Percentiles rank a stretch among this genome's conserved stretches.
These are phyloP conservation scores for Aleurites moluccanus DNA, from an alignment of 441 rosid genomes.

Conservation along the genomic window DNA sequence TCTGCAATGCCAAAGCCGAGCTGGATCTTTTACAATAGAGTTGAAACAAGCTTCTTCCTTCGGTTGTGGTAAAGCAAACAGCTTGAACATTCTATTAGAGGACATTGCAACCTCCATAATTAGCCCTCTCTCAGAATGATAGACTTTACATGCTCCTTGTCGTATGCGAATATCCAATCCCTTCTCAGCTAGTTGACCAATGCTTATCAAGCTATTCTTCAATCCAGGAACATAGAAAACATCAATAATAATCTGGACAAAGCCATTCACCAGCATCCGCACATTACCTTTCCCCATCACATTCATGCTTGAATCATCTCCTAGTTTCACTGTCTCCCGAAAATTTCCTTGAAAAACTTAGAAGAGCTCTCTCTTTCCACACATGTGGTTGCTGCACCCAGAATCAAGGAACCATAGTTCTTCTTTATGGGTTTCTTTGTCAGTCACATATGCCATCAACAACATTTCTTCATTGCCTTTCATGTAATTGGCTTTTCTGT, in stretches of 20 bases:
- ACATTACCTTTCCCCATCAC: conserved; percentile 1
- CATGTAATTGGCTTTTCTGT: neutral
- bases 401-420: conserved; percentile 16
- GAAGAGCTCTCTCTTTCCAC: neutral
- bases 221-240: neutral
- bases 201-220: neutral
- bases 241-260: neutral
- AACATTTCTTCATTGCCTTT: conserved; percentile 1
- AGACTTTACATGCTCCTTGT: neutral
- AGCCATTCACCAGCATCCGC: neutral
- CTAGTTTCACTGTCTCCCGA: neutral
- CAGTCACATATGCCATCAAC: conserved; percentile 1
- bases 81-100: neutral
- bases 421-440: neutral
- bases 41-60: neutral
- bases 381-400: neutral
- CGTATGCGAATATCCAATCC: neutral
- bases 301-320: neutral
- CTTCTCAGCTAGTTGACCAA: conserved; percentile 1
- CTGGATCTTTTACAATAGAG: too few species aligned
- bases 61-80: neutral
- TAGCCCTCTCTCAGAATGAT: too few species aligned
- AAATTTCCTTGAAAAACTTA: neutral
- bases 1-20: conserved; percentile 2
- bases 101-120: neutral